Base-by-base conservation (phyloP, 1,139 yeast genomes). In the Groenewaldozyma auringiensis region DNA sequence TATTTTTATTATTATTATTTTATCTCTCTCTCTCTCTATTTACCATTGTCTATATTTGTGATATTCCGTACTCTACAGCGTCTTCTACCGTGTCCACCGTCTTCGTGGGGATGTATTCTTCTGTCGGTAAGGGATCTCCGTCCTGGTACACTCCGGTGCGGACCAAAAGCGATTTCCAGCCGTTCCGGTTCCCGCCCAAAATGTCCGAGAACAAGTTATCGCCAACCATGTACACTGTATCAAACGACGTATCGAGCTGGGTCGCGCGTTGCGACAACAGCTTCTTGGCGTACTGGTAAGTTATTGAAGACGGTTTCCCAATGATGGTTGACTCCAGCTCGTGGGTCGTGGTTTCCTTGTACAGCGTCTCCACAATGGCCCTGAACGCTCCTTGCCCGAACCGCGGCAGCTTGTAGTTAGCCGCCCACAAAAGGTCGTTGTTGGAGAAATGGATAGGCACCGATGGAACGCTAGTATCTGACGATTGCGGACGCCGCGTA, bases 131-230 rank as follows among this genome's bases (percentile, higher is more conserved):
- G 11, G 77, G 67, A 57, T 85, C 94, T 3, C 78, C 81, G 53
- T 83, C 92, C 48, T 72, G 70, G 61, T 78, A 92, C 2, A 92
- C 97, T 0, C 98, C 98, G 0, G 96, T 84, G 52, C 81, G 72
- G 36, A 92, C 86, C 40, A 92, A 72, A 40, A 87, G 74, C 17
- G 92, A 81, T 43, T 82, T 79, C 97, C 97, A 92, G 1, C 96
- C 95, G 60, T 80, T 79, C 48, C 71, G 71, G 57, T 83, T 82
- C 1, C 96, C 98, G 0, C 98, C 98, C 51, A 74, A 73, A 42
- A 92, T 92, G 61, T 92, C 98, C 44, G 89, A 79, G 22, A 82
- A 92, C 2, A 96, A 97, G 63, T 92, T 92, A 65, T 92, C 98
- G 21, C 98, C 98, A 27, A 92, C 85, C 98, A 92, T 92, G 66